phyloP scores from a whole-genome alignment of 2,329 filamentous ascomycete species.

The Gaeumannomyces tritici region DNA sequence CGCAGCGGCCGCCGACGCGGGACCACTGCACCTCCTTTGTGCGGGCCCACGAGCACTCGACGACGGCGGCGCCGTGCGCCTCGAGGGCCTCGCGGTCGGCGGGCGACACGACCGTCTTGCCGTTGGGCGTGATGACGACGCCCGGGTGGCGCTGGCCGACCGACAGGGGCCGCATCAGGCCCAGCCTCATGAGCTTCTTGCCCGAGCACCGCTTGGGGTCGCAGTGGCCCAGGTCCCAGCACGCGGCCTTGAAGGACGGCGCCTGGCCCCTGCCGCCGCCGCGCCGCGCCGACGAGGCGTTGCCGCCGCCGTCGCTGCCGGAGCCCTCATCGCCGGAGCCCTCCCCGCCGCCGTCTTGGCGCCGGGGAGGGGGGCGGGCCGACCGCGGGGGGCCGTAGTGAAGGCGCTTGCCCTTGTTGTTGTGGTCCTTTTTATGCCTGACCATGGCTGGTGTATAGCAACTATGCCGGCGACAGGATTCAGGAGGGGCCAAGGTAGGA shows the following conservation, averaged over 20 bases:
- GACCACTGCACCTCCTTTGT: slow-evolving; percentile 85
- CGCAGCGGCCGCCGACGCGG: slow-evolving; percentile 87
- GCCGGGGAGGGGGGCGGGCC: slow-evolving; percentile 22
- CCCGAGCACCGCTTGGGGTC: slow-evolving; percentile 95
- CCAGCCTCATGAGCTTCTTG: slow-evolving; percentile 85
- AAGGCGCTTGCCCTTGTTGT: slow-evolving; percentile 63
- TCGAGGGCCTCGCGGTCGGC: slow-evolving; percentile 76
- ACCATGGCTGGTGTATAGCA: slow-evolving; percentile 57
- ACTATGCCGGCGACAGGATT: background rate
- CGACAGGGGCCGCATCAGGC: slow-evolving; percentile 86
- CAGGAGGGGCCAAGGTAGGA: background rate
- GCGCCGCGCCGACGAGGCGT: slow-evolving; percentile 12
- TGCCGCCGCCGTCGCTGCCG: slow-evolving; percentile 8
- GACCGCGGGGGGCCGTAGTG: slow-evolving; percentile 44
- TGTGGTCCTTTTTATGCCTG: slow-evolving; percentile 88
- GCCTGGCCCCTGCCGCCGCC: background rate
- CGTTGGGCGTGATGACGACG: slow-evolving; percentile 92
- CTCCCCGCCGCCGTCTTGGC: slow-evolving; percentile 13
- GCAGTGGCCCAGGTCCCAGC: slow-evolving; percentile 97
- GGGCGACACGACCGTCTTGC: slow-evolving; percentile 73
- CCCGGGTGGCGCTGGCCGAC: slow-evolving; percentile 87
- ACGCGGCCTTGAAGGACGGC: slow-evolving; percentile 76
- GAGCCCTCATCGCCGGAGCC: slow-evolving; percentile 23
- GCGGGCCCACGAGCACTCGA: slow-evolving; percentile 94
- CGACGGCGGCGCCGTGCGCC: slow-evolving; percentile 85